phyloP scores from a whole-genome alignment of 2,329 filamentous ascomycete genomes.

The Fusarium bulbicola region DNA sequence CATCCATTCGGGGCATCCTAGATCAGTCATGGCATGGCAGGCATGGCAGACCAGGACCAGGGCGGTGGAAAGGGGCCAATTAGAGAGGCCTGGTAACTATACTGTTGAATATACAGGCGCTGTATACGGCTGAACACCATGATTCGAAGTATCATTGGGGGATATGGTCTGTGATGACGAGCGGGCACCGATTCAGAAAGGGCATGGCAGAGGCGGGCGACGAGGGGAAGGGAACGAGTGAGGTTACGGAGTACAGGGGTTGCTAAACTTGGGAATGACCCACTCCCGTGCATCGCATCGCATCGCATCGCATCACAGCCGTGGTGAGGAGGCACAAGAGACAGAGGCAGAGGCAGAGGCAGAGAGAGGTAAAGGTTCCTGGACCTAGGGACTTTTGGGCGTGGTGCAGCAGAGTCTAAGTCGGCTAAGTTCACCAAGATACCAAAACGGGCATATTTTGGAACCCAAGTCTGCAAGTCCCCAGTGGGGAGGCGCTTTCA shows the following conservation, averaged over 20 bases:
- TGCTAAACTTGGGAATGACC: constrained; percentile 25
- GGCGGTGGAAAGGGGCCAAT: constrained; percentile 37
- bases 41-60: constrained; percentile 34
- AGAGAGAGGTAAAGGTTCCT: not conserved
- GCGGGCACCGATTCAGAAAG: constrained; percentile 34
- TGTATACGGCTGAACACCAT: constrained; percentile 29
- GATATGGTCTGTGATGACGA: constrained; percentile 35
- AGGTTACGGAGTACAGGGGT: constrained; percentile 31
- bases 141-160: constrained; percentile 38
- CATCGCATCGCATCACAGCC: constrained; percentile 15
- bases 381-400: constrained; percentile 18
- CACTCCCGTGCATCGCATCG: constrained; percentile 23
- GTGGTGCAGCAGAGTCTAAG: constrained; percentile 14
- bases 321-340: constrained; percentile 25
- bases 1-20: constrained; percentile 39
- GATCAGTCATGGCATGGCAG: constrained; percentile 21
- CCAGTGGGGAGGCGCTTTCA: constrained; percentile 28
- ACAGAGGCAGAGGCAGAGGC: not conserved
- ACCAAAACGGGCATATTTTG: constrained; percentile 29
- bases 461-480: constrained; percentile 20
- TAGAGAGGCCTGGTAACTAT: constrained; percentile 25
- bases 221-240: constrained; percentile 15
- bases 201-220: constrained; percentile 16
- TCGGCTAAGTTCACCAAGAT: constrained; percentile 12
- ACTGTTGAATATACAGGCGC: constrained; percentile 29